Base-by-base conservation (phyloP, 2,329 filamentous ascomycete species). In the Cladophialophora chaetospira region DNA sequence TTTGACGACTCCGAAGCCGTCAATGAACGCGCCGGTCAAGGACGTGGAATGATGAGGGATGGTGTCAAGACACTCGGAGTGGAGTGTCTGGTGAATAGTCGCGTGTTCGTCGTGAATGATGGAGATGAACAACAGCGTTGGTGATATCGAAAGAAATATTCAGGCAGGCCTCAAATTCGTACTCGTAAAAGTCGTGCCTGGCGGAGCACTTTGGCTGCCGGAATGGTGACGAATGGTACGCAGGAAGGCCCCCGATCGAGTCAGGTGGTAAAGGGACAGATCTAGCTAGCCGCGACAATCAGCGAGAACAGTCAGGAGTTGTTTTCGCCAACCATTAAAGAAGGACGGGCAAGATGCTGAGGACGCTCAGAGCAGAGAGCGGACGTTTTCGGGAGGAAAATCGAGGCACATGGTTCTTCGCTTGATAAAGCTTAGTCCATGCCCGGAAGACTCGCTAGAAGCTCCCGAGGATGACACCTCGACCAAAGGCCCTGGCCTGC, bases 1-100 rank as follows among this genome's bases (percentile, higher is more conserved):
- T 96, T 91, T 93, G 90, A 95, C 91, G 92, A 90, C 88, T 73
- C 65, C 67, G 71, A 77, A 53, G 87, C 86, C 89, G 89, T 82
- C 91, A 94, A 95, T 88, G 81, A 91, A 96, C 90, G 90, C 91
- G 91, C 90, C 58, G 58, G 53, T 23, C 19, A 52, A 50, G 45
- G 47, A 46, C 42, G 46, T 53, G 49, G 55, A 64, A 60, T 62
- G 54, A 44, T 60, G 52, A 44, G 49, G 28, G 55, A 46, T 40
- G 23, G 43, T 53, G 38, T 45, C 26, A 48, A 56, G 57, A 64
- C 62, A 57, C 62, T 60, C 56, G 55, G 62, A 64, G 62, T 60
- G 62, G 62, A 64, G 62, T 64, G 60, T 64, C 59, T 55, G 23
- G 35, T 45, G 43, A n/a, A 31, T 58, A 53, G 53, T 58, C 40